A percentile compares a stretch with the other conserved stretches of the same genome.
Conservation (phyloP, 2,329 filamentous ascomycete species). For the Tolypocladium paradoxum region DNA sequence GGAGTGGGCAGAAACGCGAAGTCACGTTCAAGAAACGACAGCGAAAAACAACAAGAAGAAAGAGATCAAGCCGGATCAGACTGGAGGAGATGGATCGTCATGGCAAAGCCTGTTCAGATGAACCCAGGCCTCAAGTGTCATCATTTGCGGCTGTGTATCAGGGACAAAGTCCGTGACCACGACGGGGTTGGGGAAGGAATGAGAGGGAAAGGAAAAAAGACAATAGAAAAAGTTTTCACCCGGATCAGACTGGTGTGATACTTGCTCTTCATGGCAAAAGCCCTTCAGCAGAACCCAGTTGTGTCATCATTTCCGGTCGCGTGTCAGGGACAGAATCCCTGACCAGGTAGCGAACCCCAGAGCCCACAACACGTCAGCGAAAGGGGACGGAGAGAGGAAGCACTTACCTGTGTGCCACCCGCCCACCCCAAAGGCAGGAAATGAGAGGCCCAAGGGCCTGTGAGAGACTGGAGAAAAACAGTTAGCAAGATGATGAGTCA, state of each 20-base stretch:
- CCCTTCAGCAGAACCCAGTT: background rate
- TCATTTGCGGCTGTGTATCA: too few relatives aligned
- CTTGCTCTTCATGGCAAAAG: background rate
- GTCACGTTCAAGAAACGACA: background rate
- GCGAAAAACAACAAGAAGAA: background rate
- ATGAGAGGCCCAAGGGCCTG: background rate
- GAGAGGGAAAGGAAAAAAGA: background rate
- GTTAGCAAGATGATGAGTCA: background rate
- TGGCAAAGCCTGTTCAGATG: too few relatives aligned
- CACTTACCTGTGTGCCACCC: background rate
- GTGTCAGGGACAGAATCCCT: background rate
- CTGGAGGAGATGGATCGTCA: too few relatives aligned
- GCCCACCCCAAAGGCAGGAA: background rate
- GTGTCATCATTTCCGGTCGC: background rate
- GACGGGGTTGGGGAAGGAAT: too few relatives aligned
- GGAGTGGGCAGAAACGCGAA: background rate
- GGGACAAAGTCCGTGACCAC: too few relatives aligned
- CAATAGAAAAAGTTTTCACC: background rate
- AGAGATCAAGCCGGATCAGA: too few relatives aligned
- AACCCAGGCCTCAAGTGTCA: too few relatives aligned
- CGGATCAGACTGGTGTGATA: background rate
- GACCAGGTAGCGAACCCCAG: background rate
- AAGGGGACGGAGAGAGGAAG: background rate
- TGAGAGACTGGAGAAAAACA: background rate
- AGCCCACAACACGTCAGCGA: background rate